Evolutionary conservation across 2,329 filamentous ascomycete species (phyloP), one percentile per base, ranked within the genome.

Genomic region (Fusarium marasasianum): DNA sequence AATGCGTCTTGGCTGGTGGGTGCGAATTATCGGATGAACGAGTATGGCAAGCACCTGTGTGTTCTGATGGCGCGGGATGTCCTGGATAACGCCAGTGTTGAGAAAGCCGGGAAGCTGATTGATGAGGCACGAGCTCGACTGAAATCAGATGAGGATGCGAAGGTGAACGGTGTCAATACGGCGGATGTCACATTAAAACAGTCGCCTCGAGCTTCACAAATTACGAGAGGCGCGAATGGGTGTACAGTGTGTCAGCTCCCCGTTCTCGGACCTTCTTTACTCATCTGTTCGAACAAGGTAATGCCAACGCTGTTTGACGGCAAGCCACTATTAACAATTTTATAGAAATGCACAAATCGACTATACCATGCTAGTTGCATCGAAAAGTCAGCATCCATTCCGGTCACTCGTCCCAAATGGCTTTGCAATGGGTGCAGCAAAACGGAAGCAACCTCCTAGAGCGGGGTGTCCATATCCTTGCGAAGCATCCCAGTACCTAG

Each of bases 31-130:
- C 86, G 88, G 22, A 84, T 87, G 78, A 81, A 83, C 9, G 88
- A 91, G 76, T 89, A 89, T 69, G 85, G 86, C 51, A 89, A 89
- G 74, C 88, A 90, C 73, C 76, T 86, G 22, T 84, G 84, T 44
- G 85, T 88, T 57, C 82, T 91, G 55, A 81, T 89, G 44, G 85
- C 86, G 6, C 82, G 87, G 47, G 82, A 86, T 61, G 81, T 85
- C 9, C 77, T 91, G 33, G 80, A 84, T 10, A 86, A 88, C 51
- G 72, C 81, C 8, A 84, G 82, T 29, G 80, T 90, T 24, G 70
- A 81, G 13, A 79, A 85, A 45, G 86, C 86, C 1, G 81, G 87
- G 20, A 74, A 75, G 38, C 76, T 84, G 14, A 82, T 90, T 58
- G 84, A 86, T 31, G 80, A 83, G 20, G 85, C 84, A 38, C 84